These are phyloP conservation scores for Diaporthe sp. DNA, from an alignment of 2,329 filamentous ascomycete species.

Conservation along the genomic window DNA sequence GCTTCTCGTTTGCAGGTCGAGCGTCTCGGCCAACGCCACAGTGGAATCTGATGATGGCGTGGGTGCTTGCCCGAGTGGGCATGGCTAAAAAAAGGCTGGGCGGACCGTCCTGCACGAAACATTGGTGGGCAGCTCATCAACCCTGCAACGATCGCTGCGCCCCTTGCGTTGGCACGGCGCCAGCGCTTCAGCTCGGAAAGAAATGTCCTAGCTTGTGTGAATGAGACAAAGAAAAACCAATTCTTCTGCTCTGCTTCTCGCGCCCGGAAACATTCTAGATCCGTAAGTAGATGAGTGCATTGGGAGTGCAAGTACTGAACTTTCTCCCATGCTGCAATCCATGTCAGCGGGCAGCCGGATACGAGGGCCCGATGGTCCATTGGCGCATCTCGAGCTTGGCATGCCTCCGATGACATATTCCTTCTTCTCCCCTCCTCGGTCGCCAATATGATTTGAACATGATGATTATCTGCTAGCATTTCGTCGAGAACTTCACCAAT, in stretches of 20 bases:
- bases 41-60: slow-evolving; percentile 32
- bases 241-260: neutral
- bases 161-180: slow-evolving; percentile 33
- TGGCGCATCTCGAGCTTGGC: neutral
- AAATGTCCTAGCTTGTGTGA: slow-evolving; percentile 20
- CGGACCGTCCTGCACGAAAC: slow-evolving; percentile 8
- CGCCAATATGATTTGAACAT: neutral
- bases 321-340: neutral
- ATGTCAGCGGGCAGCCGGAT: neutral
- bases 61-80: slow-evolving; percentile 30
- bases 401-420: neutral
- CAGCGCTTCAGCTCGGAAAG: slow-evolving; percentile 20
- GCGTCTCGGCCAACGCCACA: slow-evolving; percentile 31
- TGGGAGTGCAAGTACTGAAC: neutral
- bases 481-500: no score
- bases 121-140: slow-evolving; percentile 32
- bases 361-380: neutral
- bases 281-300: neutral
- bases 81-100: slow-evolving; percentile 31
- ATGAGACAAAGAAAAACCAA: neutral
- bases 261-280: neutral
- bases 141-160: slow-evolving; percentile 32
- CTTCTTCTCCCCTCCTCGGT: neutral
- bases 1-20: slow-evolving; percentile 8
- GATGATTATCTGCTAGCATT: neutral